These are phyloP conservation scores for Phalaenopsis equestris DNA, from an alignment of 106 monocot genomes.

Conservation along the genomic window DNA sequence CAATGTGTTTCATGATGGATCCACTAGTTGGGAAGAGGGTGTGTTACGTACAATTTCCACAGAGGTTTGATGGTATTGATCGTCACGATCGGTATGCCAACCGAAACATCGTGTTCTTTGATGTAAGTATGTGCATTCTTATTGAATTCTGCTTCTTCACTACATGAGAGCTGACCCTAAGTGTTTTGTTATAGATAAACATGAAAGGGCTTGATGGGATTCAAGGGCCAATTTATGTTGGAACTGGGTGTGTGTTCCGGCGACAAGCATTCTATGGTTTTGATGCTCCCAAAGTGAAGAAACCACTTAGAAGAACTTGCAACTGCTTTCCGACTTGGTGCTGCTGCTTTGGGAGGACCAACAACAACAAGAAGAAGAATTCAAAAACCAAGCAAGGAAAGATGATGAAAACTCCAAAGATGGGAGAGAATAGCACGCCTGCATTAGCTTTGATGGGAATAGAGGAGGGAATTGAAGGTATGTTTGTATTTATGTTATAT, in stretches of 20 bases:
- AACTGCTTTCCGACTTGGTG: constrained; percentile 80
- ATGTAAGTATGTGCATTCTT: constrained; percentile 16
- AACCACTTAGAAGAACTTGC: constrained; percentile 68
- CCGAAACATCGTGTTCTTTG: constrained; percentile 28
- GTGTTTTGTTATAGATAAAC: constrained; percentile 17
- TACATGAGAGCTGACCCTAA: background rate
- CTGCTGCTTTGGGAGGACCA: constrained; percentile 38
- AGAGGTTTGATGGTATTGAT: constrained; percentile 33
- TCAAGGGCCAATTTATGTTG: constrained; percentile 29
- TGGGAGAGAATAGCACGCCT: constrained; percentile 13
- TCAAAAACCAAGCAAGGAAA: constrained; percentile 16
- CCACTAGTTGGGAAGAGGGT: constrained; percentile 28
- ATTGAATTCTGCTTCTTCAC: too few relatives aligned
- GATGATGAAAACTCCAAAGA: constrained; percentile 22
- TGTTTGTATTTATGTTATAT: background rate
- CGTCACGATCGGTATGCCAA: constrained; percentile 34
- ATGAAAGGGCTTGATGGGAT: constrained; percentile 37
- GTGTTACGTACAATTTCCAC: constrained; percentile 30
- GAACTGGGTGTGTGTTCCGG: constrained; percentile 26
- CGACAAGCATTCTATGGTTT: constrained; percentile 51
- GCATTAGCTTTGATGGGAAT: constrained; percentile 31
- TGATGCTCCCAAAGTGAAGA: constrained; percentile 79
- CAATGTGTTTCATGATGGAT: constrained; percentile 37
- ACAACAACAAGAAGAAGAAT: constrained; percentile 20
- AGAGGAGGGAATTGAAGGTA: constrained; percentile 31